These are phyloP conservation scores for Pezicula carpinea DNA, from an alignment of 2,329 filamentous ascomycete species.

Conservation along the genomic window DNA sequence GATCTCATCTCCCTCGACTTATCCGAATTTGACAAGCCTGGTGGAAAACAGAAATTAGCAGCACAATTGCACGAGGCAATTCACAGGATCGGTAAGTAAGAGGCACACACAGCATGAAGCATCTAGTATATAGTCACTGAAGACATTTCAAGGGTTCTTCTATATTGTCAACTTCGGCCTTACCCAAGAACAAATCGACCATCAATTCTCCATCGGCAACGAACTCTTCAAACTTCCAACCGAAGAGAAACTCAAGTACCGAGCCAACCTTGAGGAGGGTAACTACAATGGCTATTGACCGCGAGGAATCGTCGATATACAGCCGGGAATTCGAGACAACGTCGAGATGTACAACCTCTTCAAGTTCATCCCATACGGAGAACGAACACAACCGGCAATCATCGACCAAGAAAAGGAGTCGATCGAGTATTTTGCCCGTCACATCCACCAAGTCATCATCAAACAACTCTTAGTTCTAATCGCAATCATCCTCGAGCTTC, in stretches of 20 bases:
- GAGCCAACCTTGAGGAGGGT: slow-evolving; percentile 38
- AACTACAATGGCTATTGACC: slow-evolving; percentile 52
- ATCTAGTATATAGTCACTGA: neutral
- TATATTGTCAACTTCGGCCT: slow-evolving; percentile 57
- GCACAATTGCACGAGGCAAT: slow-evolving; percentile 47
- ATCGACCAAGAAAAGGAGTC: slow-evolving; percentile 44
- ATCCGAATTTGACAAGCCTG: slow-evolving; percentile 39
- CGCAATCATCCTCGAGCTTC: slow-evolving; percentile 54
- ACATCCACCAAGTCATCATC: slow-evolving; percentile 46
- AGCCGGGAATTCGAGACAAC: slow-evolving; percentile 36
- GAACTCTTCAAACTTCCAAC: slow-evolving; percentile 50
- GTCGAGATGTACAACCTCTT: slow-evolving; percentile 55
- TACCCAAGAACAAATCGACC: slow-evolving; percentile 50
- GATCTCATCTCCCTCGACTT: slow-evolving; percentile 49
- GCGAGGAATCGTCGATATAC: slow-evolving; percentile 1
- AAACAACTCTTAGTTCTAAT: slow-evolving; percentile 53
- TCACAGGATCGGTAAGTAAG: slow-evolving; percentile 12
- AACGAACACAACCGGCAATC: slow-evolving; percentile 39
- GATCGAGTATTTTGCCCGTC: slow-evolving; percentile 44
- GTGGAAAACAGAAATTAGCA: slow-evolving; percentile 44
- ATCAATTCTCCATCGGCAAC: slow-evolving; percentile 54
- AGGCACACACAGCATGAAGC: too few species aligned
- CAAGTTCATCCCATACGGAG: slow-evolving; percentile 43
- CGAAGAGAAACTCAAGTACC: slow-evolving; percentile 54
- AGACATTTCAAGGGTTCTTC: slow-evolving; percentile 44